Evolutionary conservation across 2,329 filamentous ascomycete genomes (phyloP).

Genomic region (Arthrocladium fulminans): DNA sequence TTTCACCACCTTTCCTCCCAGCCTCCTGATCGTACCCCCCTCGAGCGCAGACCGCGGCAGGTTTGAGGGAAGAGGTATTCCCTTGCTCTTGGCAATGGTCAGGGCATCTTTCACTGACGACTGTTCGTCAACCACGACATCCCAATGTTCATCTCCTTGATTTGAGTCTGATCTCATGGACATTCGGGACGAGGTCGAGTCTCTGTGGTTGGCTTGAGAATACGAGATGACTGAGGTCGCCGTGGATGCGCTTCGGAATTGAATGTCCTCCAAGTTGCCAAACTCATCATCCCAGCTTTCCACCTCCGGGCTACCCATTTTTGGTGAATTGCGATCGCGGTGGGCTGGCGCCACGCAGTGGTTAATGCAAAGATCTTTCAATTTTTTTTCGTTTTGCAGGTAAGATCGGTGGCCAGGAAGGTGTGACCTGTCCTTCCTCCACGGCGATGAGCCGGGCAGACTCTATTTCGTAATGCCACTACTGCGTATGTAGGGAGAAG

Average conservation of each 20-base stretch:
- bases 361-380: background rate
- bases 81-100: constrained; percentile 73
- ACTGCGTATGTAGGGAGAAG: background rate
- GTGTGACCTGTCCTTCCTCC: background rate
- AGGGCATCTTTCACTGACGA: constrained; percentile 77
- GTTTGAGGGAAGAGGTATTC: constrained; percentile 81
- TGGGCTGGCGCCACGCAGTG: background rate
- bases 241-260: constrained; percentile 37
- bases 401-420: background rate
- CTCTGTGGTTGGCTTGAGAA: constrained; percentile 45
- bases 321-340: too few species aligned
- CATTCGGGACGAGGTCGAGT: constrained; percentile 71
- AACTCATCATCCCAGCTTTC: constrained; percentile 43
- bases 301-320: constrained; percentile 23
- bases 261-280: constrained; percentile 38
- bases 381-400: background rate
- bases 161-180: constrained; percentile 75
- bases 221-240: constrained; percentile 38
- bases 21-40: constrained; percentile 84
- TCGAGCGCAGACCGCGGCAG: constrained; percentile 81
- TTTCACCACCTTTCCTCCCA: constrained; percentile 66
- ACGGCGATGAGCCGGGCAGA: background rate
- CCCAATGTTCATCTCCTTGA: constrained; percentile 71
- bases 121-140: constrained; percentile 80
- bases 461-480: background rate